Conservation (phyloP, 345 rosid genomes). For the Eutrema japonicum region DNA sequence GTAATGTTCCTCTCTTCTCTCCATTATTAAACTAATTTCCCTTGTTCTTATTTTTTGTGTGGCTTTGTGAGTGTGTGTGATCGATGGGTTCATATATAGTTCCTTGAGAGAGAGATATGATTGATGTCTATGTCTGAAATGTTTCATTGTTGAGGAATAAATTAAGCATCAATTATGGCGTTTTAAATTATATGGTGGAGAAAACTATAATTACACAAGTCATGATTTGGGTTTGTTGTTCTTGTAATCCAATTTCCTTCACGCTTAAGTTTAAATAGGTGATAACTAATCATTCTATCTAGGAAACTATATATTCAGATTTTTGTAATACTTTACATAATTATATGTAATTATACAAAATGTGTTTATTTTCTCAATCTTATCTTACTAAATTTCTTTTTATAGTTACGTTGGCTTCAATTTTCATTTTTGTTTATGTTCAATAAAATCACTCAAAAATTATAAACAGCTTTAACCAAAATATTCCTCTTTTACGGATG, state of each 20-base stretch:
- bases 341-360: neutral
- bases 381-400: neutral
- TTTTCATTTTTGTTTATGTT: neutral
- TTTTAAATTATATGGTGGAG: conserved; percentile 24
- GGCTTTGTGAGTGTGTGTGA: neutral
- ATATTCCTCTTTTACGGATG: neutral
- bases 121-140: neutral
- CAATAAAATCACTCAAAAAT: neutral
- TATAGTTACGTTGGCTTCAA: neutral
- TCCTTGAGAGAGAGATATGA: conserved; percentile 11
- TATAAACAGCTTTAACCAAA: neutral
- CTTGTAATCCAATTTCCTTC: conserved; percentile 35
- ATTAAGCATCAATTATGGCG: conserved; percentile 27
- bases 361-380: neutral
- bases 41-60: conserved; percentile 5
- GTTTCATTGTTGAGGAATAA: conserved; percentile 10
- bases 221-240: conserved; percentile 41
- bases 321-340: neutral
- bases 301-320: neutral
- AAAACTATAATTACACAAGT: conserved; percentile 42
- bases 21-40: conserved; percentile 25
- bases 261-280: conserved; percentile 34
- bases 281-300: conserved; percentile 33
- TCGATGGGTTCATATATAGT: conserved; percentile 31
- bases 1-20: conserved; percentile 53